Base-by-base conservation (phyloP, 1,284 basidiomycete species). In the Sporisorium scitamineum region DNA sequence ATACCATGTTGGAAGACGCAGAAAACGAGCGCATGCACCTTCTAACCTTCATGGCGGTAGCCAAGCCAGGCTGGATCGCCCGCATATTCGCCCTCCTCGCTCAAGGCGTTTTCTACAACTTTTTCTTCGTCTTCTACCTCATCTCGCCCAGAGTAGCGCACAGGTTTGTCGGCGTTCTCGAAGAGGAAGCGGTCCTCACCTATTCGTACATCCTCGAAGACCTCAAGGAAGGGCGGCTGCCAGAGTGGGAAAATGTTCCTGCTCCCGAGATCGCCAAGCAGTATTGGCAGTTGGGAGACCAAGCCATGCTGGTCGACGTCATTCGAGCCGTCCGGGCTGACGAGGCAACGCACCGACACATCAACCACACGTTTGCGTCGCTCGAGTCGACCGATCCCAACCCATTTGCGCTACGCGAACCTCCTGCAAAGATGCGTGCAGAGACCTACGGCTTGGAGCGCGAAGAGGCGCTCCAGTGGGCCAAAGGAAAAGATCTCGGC, bases 151-250 rank as follows among this genome's bases (percentile, higher is more conserved):
- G 88, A 61, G 89, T 90, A 1, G 94, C 93, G 72, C 96, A 98
- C 86, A 92, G 96, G 32, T 98, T 98, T 85, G 95, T 98, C 50
- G 96, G 90, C n/a, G 88, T 94, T 81, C 88, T 99, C 10, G 96
- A 98, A 83, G 95, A 98, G 87, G 95, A 98, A 86, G 95, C 95
- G 5, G 94, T 96, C 6, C 27, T 70, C 29, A 77, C 64, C n/a
- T 70, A 79, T 86, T 93, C 94, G 7, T 89, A 90, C 76, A 91
- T 92, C 84, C 94, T 97, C 72, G 83, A 90, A 52, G 94, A 97
- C 69, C 88, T 97, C 24, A 92, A 95, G 83, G 88, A 88, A n/a
- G 94, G 94, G 16, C 90, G 89, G 48, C 88, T 98, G 57, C 94
- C 95, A 0, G 92, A 93, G 86, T 98, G 95, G 95, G 80, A 85